Conservation (phyloP, 176 grass and related monocot genomes). For the Zoysia pacifica region DNA sequence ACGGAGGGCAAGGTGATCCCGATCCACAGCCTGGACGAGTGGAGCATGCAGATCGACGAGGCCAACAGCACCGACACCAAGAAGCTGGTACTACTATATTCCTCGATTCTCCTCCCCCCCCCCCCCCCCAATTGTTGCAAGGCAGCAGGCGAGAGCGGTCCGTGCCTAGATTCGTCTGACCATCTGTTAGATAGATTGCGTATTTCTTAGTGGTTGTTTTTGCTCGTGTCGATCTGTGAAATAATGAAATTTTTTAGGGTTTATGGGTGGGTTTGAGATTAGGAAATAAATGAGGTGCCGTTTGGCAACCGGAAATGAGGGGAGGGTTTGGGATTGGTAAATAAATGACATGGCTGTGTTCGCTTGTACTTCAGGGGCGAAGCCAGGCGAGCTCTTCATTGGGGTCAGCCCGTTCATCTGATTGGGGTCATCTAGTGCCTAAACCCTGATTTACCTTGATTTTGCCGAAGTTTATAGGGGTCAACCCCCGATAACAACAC, state of each 20-base stretch:
- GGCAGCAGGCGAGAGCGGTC: not conserved
- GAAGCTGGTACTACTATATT: conserved; percentile 50
- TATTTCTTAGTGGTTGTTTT: not conserved
- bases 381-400: too few species aligned
- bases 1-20: conserved; percentile 49
- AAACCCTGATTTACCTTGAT: too few species aligned
- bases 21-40: conserved; percentile 68
- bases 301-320: too few species aligned
- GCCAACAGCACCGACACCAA: conserved; percentile 61
- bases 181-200: not conserved
- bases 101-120: too few species aligned
- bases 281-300: too few species aligned
- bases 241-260: not conserved
- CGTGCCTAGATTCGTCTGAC: not conserved
- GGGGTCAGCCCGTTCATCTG: too few species aligned
- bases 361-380: not conserved
- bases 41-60: conserved; percentile 71
- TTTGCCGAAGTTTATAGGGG: too few species aligned
- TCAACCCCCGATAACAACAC: too few species aligned
- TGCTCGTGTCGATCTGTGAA: not conserved
- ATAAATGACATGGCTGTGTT: not conserved
- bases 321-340: too few species aligned
- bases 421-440: too few species aligned
- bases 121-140: too few species aligned
- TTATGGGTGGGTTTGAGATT: too few species aligned